Percentiles rank a stretch among this genome's conserved stretches.
Conservation (phyloP, 495 filamentous ascomycete genomes). For the Penicillium tannophilum region DNA sequence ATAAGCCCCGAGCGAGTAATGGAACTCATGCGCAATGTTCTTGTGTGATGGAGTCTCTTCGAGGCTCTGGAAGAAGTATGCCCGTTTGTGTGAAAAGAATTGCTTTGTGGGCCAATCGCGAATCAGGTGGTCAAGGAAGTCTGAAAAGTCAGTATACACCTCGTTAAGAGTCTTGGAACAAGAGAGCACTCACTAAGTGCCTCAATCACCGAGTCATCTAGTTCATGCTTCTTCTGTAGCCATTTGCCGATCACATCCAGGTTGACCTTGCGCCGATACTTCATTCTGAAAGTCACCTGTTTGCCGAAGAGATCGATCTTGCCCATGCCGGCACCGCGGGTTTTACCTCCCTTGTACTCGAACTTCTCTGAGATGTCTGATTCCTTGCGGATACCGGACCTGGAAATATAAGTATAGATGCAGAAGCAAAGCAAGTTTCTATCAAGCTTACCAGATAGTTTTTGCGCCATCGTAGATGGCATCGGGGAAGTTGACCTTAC, state of each 20-base stretch:
- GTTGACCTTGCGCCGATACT: constrained; percentile 60
- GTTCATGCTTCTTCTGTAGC: constrained; percentile 56
- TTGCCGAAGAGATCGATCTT: constrained; percentile 33
- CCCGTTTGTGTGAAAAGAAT: constrained; percentile 70
- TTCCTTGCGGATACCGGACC: constrained; percentile 36
- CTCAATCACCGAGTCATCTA: constrained; percentile 68
- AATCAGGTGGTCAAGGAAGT: constrained; percentile 86
- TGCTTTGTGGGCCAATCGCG: constrained; percentile 69
- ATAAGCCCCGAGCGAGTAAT: constrained; percentile 20
- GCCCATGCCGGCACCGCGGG: constrained; percentile 1
- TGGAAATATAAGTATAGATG: constrained; percentile 12
- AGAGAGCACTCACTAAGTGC: constrained; percentile 63
- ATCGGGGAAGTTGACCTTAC: constrained; percentile 54
- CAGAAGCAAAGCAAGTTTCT: neutral
- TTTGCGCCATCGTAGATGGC: constrained; percentile 80
- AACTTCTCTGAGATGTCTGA: constrained; percentile 4
- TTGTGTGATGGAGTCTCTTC: constrained; percentile 45
- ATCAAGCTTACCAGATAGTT: constrained; percentile 68
- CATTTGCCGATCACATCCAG: constrained; percentile 65
- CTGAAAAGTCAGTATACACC: constrained; percentile 28
- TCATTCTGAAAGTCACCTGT: constrained; percentile 53
- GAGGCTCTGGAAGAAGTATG: constrained; percentile 62
- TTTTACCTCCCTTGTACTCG: constrained; percentile 4
- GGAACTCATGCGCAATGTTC: constrained; percentile 12
- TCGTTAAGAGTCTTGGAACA: neutral